Base-by-base conservation (phyloP, 257 asterid species). In the Lycium ferocissimum region DNA sequence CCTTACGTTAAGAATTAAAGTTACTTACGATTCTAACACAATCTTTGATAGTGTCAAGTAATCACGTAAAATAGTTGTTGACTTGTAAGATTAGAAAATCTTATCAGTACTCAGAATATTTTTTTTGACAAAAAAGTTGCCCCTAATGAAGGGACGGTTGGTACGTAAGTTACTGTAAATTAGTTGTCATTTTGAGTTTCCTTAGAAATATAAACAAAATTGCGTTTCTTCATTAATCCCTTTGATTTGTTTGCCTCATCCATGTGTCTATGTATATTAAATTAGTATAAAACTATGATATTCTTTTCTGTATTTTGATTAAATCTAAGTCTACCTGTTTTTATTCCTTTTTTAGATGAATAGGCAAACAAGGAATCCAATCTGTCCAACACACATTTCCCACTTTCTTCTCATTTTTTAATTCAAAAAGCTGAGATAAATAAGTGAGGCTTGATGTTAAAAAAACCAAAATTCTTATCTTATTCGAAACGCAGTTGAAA, bases 301-400 rank as follows among this genome's bases (percentile, higher is more conserved):
- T 76, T 76, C 0, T 0, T 26, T 13, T 20, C 18, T 33, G 4
- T 70, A 3, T 76, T 76, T 76, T 76, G 49, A 51, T 76, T 76
- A 76, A 13, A 76, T 76, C 65, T 26, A 76, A 76, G 82, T 76
- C 82, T 76, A 76, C 47, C 78, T 62, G 67, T 53, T 56, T 45
- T 58, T 71, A 45, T 58, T 56, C 40, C 73, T 35, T 75, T 17
- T 62, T 51, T 35, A 56, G 82, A 73, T 80, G 91, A 75, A 87
- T 84, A 79, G 86, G 49, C 83, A 82, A 72, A 86, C 84, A 88
- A 88, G 83, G 80, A 73, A 86, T 82, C 89, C 89, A 85, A 47
- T 81, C 86, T 86, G 89, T 88, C 88, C 83, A 71, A 83, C 83
- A 84, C 65, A 61, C 89, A 71, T 13, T 75, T 83, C 89, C 86